A percentile compares a stretch with the other conserved stretches of the same genome.
Evolutionary conservation across 306 rosid genomes (phyloP).

Genomic region (Mimosa bimucronata): DNA sequence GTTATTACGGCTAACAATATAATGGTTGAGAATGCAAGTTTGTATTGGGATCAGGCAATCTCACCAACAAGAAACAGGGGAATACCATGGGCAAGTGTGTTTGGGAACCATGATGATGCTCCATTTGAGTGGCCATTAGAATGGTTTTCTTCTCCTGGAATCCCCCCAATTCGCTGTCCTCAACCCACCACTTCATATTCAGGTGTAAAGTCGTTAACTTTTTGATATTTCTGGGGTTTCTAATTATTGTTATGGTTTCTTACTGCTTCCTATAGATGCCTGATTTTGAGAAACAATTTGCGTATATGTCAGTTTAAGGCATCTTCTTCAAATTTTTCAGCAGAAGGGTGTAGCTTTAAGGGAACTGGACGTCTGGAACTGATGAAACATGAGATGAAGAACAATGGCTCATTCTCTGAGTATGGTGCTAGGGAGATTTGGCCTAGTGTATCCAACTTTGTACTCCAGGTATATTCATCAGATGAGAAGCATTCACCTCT

Average conservation of each 20-base stretch:
- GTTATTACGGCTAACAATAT: conserved; percentile 85
- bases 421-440: conserved; percentile 71
- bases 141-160: conserved; percentile 77
- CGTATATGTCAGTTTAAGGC: background rate
- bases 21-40: conserved; percentile 66
- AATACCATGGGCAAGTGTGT: conserved; percentile 80
- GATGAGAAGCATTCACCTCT: conserved; percentile 53
- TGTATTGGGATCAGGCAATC: conserved; percentile 80
- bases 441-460: conserved; percentile 89
- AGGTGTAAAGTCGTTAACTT: conserved; percentile 41
- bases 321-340: conserved; percentile 38
- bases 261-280: no score
- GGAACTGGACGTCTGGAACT: conserved; percentile 68
- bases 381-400: conserved; percentile 61
- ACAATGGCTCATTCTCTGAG: conserved; percentile 52
- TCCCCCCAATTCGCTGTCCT: conserved; percentile 63
- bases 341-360: conserved; percentile 65
- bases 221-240: background rate
- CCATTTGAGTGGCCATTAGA: conserved; percentile 77
- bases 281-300: no score
- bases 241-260: no score
- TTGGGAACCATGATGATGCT: conserved; percentile 91
- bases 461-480: conserved; percentile 54
- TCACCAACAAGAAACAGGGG: conserved; percentile 72
- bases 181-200: conserved; percentile 38